phyloP scores from a whole-genome alignment of 345 rosid species.

The Syzygium grande region DNA sequence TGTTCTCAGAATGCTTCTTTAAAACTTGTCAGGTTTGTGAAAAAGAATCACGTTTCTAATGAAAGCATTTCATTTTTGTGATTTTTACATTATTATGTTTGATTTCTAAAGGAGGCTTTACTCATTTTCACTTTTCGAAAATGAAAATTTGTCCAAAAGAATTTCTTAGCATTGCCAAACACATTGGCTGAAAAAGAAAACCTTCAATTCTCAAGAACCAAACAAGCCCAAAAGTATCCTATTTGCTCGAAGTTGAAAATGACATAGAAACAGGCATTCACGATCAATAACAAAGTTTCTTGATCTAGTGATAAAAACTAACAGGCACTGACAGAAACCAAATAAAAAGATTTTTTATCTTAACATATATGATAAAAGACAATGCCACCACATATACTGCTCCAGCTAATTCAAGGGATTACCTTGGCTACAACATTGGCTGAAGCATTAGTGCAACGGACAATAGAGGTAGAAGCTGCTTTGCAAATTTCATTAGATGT shows the following conservation, averaged over 20 bases:
- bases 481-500: conserved; percentile 46
- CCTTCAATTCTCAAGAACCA: neutral
- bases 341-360: conserved; percentile 2
- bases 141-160: neutral
- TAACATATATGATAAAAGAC: neutral
- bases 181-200: neutral
- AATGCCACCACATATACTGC: neutral
- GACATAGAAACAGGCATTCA: neutral
- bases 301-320: neutral
- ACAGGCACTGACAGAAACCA: neutral
- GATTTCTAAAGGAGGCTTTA: neutral
- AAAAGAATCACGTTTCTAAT: neutral
- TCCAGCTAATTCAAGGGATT: neutral
- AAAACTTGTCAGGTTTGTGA: neutral
- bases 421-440: conserved; percentile 80
- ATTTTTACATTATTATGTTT: neutral
- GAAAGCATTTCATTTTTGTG: neutral
- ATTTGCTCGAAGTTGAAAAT: neutral
- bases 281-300: neutral
- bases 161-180: neutral
- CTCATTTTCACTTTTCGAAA: neutral
- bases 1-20: neutral
- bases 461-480: conserved; percentile 48
- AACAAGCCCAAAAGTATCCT: neutral
- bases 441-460: conserved; percentile 61